A percentile compares a stretch with the other conserved stretches of the same genome.
phyloP scores from a whole-genome alignment of 2,329 filamentous ascomycete species.

The Fusarium burgessii region DNA sequence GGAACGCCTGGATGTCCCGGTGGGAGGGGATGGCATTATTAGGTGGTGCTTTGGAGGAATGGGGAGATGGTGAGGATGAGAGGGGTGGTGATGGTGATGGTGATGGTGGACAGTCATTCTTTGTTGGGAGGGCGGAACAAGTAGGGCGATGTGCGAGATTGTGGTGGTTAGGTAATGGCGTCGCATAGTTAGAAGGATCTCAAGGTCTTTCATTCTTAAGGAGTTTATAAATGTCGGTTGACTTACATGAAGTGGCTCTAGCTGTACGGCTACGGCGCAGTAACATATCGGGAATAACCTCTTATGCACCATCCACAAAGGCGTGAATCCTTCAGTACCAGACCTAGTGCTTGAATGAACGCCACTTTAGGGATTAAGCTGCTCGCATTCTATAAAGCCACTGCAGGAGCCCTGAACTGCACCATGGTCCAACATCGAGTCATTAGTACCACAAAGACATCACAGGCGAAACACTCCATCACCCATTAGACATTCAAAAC shows the following conservation, averaged over 20 bases:
- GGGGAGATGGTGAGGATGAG: too few species aligned
- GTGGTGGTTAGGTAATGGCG: too few species aligned
- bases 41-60: background rate
- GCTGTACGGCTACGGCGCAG: background rate
- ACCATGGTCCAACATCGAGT: background rate
- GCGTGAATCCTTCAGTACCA: background rate
- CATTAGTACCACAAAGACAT: background rate
- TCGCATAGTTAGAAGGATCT: too few species aligned
- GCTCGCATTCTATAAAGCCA: background rate
- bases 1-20: slow-evolving; percentile 38
- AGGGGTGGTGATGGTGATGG: background rate
- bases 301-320: background rate
- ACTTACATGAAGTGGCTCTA: background rate
- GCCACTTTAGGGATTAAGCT: background rate
- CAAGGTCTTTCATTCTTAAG: background rate
- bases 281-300: background rate
- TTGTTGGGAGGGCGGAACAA: background rate
- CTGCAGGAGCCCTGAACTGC: background rate
- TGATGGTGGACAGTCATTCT: background rate
- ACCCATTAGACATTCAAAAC: background rate
- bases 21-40: slow-evolving; percentile 28
- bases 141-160: too few species aligned
- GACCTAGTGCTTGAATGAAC: background rate
- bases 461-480: background rate
- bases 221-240: background rate